Percentiles rank a stretch among this genome's conserved stretches.
Evolutionary conservation across 306 rosid genomes (phyloP).

Genomic region (Acacia acuminata): DNA sequence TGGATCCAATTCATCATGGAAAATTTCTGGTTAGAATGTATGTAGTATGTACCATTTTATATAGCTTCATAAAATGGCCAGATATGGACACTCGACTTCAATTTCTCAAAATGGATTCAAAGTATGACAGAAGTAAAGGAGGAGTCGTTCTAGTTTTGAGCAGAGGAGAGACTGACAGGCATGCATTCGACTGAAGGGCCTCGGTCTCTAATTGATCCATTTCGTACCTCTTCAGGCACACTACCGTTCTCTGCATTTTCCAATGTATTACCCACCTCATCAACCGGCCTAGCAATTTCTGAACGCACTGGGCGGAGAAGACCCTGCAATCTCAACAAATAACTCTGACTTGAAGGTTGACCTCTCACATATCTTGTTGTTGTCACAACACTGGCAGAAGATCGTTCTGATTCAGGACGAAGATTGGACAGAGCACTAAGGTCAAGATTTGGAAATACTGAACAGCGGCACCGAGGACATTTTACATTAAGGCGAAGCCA

Average conservation of each 20-base stretch:
- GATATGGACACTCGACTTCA: constrained; percentile 38
- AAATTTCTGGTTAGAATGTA: constrained; percentile 45
- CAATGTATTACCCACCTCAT: constrained; percentile 46
- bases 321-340: constrained; percentile 80
- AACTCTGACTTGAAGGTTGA: constrained; percentile 86
- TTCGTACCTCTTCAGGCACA: constrained; percentile 31
- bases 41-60: constrained; percentile 33
- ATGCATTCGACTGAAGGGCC: constrained; percentile 38
- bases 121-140: constrained; percentile 31
- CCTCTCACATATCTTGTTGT: constrained; percentile 70
- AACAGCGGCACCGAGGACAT: constrained; percentile 99
- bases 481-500: constrained; percentile 99
- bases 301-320: constrained; percentile 69
- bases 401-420: constrained; percentile 75
- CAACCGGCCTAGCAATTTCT: constrained; percentile 54
- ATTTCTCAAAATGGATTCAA: constrained; percentile 52
- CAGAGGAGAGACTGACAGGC: constrained; percentile 43
- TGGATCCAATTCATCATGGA: constrained; percentile 48
- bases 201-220: constrained; percentile 38
- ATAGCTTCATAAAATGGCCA: constrained; percentile 31
- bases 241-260: constrained; percentile 65
- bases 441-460: constrained; percentile 98
- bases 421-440: constrained; percentile 97
- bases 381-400: constrained; percentile 67
- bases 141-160: constrained; percentile 46